Conservation (phyloP, 2,329 filamentous ascomycete species). For the Thielaviopsis cerberus region DNA sequence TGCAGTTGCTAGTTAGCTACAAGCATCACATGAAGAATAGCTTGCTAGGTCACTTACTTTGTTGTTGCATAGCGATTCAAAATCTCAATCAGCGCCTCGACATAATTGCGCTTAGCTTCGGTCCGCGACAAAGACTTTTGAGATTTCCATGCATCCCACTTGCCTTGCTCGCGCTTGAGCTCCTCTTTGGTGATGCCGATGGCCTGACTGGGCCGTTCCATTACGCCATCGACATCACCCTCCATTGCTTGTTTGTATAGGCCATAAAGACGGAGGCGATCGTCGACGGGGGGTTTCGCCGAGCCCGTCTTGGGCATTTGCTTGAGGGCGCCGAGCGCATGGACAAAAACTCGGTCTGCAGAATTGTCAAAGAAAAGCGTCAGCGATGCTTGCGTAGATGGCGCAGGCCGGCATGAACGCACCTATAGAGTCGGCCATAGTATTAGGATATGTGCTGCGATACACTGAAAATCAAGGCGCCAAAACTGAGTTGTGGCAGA, state of each 20-base stretch:
- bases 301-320: slow-evolving; percentile 89
- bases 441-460: slow-evolving; percentile 2
- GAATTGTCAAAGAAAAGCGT: background rate
- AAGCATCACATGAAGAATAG: background rate
- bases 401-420: slow-evolving; percentile 11
- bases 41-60: slow-evolving; percentile 37
- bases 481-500: background rate
- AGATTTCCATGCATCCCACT: slow-evolving; percentile 91
- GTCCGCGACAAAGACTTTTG: slow-evolving; percentile 70
- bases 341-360: slow-evolving; percentile 89
- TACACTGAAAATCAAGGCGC: background rate
- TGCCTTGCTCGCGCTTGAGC: slow-evolving; percentile 39
- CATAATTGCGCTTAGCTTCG: slow-evolving; percentile 84
- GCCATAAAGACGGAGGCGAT: slow-evolving; percentile 84
- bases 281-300: slow-evolving; percentile 65
- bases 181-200: slow-evolving; percentile 33
- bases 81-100: slow-evolving; percentile 82
- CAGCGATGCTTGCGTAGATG: background rate
- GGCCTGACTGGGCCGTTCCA: slow-evolving; percentile 53
- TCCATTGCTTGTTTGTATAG: slow-evolving; percentile 99
- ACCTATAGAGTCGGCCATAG: slow-evolving; percentile 24
- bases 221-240: slow-evolving; percentile 84
- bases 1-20: slow-evolving; percentile 16
- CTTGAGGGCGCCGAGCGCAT: slow-evolving; percentile 96
- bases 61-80: slow-evolving; percentile 95